Base-by-base conservation (phyloP, 2,329 filamentous ascomycete genomes). In the Fusarium mexicanum region DNA sequence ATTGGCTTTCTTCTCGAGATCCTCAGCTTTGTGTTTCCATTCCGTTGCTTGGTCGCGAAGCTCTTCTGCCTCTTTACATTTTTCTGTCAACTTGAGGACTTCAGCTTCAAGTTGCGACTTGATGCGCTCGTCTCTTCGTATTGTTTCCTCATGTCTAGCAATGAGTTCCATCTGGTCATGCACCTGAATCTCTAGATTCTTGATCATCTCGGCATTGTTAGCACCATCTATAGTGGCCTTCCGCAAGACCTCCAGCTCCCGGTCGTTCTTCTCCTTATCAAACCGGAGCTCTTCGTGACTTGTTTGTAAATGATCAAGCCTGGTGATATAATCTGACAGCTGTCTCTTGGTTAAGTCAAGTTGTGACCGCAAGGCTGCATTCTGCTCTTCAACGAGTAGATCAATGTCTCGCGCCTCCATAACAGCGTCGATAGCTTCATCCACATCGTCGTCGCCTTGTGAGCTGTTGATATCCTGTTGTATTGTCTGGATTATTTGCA, bases 161-260 rank as follows among this genome's bases (percentile, higher is more conserved):
- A 95, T 95, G 57, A 94, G 85, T 66, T 92, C 87, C 80, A 94
- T 91, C 77, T 93, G 91, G 76, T 94, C 90, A 46, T 88, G 88
- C 31, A 92, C 84, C 73, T 88, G 87, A 48, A 84, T 83, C 74
- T 91, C 85, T 75, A 92, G 83, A 68, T 86, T 82, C 81, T 85
- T 84, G 71, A 90, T 86, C 57, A 87, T 83, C 62, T 87, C 85
- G 29, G 84, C 87, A 79, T 84, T 88, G 80, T 84, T 85, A 81
- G 85, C 82, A 79, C 89, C 83, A 84, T 89, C 83, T 81, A 85
- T 75, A 80, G 86, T 83, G 83, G 89, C 81, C 76, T 86, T 84
- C 74, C 85, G 80, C 59, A 88, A 79, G 62, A 87, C 81, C 78
- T 86, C 86, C 14, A 88, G 85, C 79, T 90, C 87, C 38, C 86